These are phyloP conservation scores for Grosmannia huntii DNA, from an alignment of 2,329 filamentous ascomycete species.

Conservation along the genomic window DNA sequence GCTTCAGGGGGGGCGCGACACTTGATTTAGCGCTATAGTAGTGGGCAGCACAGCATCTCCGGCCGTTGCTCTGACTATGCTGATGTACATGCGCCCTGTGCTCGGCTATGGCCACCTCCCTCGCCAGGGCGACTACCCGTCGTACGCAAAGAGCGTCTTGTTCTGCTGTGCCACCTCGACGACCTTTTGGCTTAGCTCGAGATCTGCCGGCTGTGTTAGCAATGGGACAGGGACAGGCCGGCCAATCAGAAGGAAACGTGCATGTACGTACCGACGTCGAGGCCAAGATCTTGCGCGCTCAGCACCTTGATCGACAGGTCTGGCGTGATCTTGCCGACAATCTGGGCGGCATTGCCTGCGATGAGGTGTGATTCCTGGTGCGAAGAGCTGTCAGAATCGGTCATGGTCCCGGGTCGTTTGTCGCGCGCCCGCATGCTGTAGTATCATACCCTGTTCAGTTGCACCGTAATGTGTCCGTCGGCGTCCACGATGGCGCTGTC, in stretches of 20 bases:
- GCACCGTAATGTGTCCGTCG: slow-evolving; percentile 60
- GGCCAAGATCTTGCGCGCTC: slow-evolving; percentile 56
- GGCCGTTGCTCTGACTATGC: too few relatives aligned
- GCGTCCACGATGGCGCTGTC: slow-evolving; percentile 72
- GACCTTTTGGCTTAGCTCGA: slow-evolving; percentile 10
- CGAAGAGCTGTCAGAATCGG: not conserved
- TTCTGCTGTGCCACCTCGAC: slow-evolving; percentile 11
- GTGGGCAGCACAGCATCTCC: too few relatives aligned
- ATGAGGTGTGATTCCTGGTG: slow-evolving; percentile 56
- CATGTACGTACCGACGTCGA: slow-evolving; percentile 47
- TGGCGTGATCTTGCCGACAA: slow-evolving; percentile 68
- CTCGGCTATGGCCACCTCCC: too few relatives aligned
- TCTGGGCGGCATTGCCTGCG: slow-evolving; percentile 57
- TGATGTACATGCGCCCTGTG: too few relatives aligned
- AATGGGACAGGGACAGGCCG: not conserved
- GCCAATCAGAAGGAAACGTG: not conserved
- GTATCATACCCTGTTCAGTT: slow-evolving; percentile 55
- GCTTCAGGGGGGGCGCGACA: too few relatives aligned
- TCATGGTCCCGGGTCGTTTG: not conserved
- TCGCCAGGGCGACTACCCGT: not conserved
- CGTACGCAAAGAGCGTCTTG: slow-evolving; percentile 5
- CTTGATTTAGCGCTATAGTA: too few relatives aligned
- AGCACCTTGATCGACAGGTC: slow-evolving; percentile 62
- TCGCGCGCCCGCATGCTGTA: not conserved
- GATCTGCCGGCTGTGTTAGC: slow-evolving; percentile 5